Percentiles rank a stretch among this genome's conserved stretches.
Evolutionary conservation across 352 stramenopile species (phyloP).

Genomic region (Phytophthora nicotianae): DNA sequence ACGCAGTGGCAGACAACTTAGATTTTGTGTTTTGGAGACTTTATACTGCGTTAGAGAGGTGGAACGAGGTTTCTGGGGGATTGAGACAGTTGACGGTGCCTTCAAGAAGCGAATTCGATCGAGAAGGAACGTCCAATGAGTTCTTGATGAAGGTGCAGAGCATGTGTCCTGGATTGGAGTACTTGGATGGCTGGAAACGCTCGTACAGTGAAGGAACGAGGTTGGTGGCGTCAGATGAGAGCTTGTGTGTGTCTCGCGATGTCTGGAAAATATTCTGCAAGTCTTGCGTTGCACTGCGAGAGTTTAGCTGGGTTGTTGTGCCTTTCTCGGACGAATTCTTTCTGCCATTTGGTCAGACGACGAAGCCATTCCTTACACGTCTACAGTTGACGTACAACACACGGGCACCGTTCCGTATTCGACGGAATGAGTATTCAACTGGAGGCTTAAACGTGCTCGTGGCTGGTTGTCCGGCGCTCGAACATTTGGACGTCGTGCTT

Average conservation of each 20-base stretch:
- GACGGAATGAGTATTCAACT: conserved; percentile 56
- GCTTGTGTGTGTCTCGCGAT: conserved; percentile 35
- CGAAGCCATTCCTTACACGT: conserved; percentile 43
- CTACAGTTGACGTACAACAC: conserved; percentile 62
- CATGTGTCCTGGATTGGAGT: conserved; percentile 61
- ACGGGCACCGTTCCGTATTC: conserved; percentile 51
- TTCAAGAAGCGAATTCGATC: conserved; percentile 38
- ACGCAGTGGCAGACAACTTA: conserved; percentile 45
- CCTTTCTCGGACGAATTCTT: conserved; percentile 77
- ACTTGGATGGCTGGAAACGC: conserved; percentile 69
- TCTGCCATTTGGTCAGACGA: conserved; percentile 45
- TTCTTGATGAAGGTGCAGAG: conserved; percentile 34
- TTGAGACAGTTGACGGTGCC: conserved; percentile 45
- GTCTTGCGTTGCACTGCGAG: conserved; percentile 42
- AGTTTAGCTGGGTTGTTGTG: conserved; percentile 76
- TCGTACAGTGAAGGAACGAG: conserved; percentile 49
- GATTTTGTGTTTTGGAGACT: conserved; percentile 48
- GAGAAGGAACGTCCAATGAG: conserved; percentile 40
- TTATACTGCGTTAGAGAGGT: conserved; percentile 36
- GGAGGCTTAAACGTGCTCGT: conserved; percentile 44
- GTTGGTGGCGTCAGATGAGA: conserved; percentile 46
- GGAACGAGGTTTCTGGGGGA: conserved; percentile 30
- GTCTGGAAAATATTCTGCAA: conserved; percentile 55
- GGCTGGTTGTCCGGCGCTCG: conserved; percentile 32
- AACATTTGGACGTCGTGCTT: conserved; percentile 53